Conservation (phyloP, 1,284 basidiomycete species). For the Cryptococcus sp. region DNA sequence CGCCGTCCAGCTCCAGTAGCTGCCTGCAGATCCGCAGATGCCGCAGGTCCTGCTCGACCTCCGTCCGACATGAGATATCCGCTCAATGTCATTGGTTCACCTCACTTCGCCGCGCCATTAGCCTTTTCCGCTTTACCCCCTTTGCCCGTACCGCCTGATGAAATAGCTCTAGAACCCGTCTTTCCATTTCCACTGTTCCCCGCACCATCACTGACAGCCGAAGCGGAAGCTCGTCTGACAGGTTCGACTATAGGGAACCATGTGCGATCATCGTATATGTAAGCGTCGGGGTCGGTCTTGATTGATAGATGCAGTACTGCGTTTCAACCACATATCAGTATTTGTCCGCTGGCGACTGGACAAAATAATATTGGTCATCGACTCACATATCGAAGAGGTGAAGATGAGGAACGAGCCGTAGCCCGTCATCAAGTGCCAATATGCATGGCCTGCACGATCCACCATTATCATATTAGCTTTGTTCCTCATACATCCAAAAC, state of each 20-base stretch:
- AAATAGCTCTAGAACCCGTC: too few species aligned
- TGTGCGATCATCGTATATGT: conserved; percentile 1
- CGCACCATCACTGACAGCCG: too few species aligned
- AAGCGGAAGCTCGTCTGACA: neutral
- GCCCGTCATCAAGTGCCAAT: conserved; percentile 59
- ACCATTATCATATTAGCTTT: too few species aligned
- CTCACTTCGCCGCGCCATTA: too few species aligned
- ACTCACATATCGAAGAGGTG: conserved; percentile 50
- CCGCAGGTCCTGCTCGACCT: too few species aligned
- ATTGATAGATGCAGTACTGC: conserved; percentile 18
- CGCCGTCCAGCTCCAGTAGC: too few species aligned
- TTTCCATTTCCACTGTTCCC: too few species aligned
- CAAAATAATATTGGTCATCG: neutral
- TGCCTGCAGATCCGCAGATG: too few species aligned
- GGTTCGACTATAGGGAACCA: neutral
- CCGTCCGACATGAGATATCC: too few species aligned
- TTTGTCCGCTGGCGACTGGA: neutral
- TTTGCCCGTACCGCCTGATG: too few species aligned
- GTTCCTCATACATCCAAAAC: neutral
- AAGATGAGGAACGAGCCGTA: conserved; percentile 55
- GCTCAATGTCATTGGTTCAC: too few species aligned
- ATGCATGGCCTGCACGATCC: conserved; percentile 47
- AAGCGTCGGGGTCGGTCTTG: conserved; percentile 14
- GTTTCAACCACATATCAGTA: neutral
- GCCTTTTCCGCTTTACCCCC: too few species aligned